These are phyloP conservation scores for Leptodermis oblonga DNA, from an alignment of 257 asterid genomes.

Conservation along the genomic window DNA sequence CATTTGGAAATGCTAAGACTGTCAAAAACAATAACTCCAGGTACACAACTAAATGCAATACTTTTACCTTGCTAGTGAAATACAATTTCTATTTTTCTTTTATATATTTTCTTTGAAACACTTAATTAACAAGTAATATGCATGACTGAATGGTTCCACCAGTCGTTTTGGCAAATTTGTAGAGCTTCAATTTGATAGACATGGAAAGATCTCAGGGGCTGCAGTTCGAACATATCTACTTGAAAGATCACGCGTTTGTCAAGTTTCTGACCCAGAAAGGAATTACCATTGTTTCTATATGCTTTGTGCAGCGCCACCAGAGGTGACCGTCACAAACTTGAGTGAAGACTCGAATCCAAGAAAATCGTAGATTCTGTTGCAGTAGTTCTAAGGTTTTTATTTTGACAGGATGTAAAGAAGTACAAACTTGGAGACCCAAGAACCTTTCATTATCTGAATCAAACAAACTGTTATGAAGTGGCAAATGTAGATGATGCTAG, in stretches of 20 bases:
- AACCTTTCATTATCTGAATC: conserved; percentile 80
- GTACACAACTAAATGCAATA: conserved; percentile 28
- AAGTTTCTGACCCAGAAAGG: conserved; percentile 93
- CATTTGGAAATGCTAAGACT: conserved; percentile 95
- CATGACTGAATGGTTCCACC: conserved; percentile 51
- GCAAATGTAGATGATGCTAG: conserved; percentile 85
- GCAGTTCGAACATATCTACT: conserved; percentile 92
- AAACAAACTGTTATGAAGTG: conserved; percentile 76
- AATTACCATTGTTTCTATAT: conserved; percentile 94
- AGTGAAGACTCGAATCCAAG: not conserved
- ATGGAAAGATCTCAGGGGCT: conserved; percentile 94
- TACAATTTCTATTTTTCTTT: not conserved
- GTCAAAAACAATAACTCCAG: conserved; percentile 94
- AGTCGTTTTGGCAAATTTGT: conserved; percentile 99
- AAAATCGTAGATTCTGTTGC: not conserved
- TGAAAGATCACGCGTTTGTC: conserved; percentile 95
- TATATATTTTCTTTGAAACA: conserved; percentile 20
- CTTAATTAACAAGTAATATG: conserved; percentile 35
- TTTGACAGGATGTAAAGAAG: conserved; percentile 60
- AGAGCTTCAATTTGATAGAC: conserved; percentile 88
- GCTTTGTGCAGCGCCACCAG: conserved; percentile 96
- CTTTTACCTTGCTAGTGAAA: conserved; percentile 3
- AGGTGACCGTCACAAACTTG: conserved; percentile 48
- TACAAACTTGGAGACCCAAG: conserved; percentile 82
- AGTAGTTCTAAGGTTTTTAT: conserved; percentile 18